Percentiles rank a stretch among this genome's conserved stretches.
Evolutionary conservation across 768 basidiomycete genomes (phyloP).

Genomic region (Mrakia frigida): DNA sequence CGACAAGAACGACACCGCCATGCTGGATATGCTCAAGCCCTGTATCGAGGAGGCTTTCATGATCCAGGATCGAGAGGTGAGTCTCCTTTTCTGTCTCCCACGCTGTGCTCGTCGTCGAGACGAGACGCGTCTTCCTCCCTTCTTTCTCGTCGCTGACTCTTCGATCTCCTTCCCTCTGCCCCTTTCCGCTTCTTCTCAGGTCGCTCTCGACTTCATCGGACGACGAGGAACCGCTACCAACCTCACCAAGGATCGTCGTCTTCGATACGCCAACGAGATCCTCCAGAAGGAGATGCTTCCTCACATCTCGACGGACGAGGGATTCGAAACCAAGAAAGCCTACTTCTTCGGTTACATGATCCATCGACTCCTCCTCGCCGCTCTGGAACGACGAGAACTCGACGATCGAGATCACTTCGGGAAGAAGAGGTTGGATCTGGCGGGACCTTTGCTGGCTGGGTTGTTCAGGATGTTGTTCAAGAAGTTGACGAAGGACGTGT

Average conservation of each 20-base stretch:
- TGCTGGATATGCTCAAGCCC: constrained; percentile 97
- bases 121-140: background rate
- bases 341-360: constrained; percentile 99
- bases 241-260: constrained; percentile 82
- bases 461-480: constrained; percentile 96
- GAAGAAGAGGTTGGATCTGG: constrained; percentile 93
- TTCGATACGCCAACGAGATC: constrained; percentile 95
- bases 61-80: constrained; percentile 89
- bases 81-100: background rate
- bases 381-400: constrained; percentile 85
- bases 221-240: constrained; percentile 94
- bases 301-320: constrained; percentile 91
- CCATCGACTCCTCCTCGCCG: constrained; percentile 86
- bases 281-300: constrained; percentile 98
- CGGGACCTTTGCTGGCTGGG: constrained; percentile 91
- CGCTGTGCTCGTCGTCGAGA: too few relatives aligned
- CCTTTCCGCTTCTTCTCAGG: constrained; percentile 39
- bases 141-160: background rate
- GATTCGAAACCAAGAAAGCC: constrained; percentile 95
- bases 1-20: constrained; percentile 89
- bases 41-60: constrained; percentile 98
- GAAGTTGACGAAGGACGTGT: constrained; percentile 93
- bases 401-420: constrained; percentile 99
- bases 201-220: constrained; percentile 93
- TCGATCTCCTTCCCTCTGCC: background rate